Evolutionary conservation across 75 land plant species (phyloP), one percentile per base, ranked within the genome.

Genomic region (Cunninghamia lanceolata): DNA sequence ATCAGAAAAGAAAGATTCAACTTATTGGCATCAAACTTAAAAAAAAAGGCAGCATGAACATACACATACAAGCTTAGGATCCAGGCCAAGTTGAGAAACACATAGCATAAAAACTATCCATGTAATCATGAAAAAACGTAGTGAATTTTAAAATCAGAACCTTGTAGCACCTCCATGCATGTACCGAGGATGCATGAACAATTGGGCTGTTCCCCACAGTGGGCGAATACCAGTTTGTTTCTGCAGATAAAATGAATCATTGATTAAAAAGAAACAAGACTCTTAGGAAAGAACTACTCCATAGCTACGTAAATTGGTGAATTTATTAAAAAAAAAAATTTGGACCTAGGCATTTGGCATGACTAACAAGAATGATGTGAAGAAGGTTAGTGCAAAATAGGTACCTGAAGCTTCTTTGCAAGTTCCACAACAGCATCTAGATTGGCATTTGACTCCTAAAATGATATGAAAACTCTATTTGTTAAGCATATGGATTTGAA

Each of bases 121-220:
- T 21, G 34, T 54, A 63, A 21, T 84, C 25, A 30, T 19, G 25
- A 83, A 34, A 50, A 38, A 84, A 4, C 19, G 3, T 1, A 34
- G 15, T n/a, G 46, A 85, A 85, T 71, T 32, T 68, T 74, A n/a
- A 80, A 43, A 15, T 71, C 46, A 46, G 79, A 38, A 95, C 99
- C 99, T 98, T 52, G 99, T 96, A 39, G 99, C 96, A 83, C 90
- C 99, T 84, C 99, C 99, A 89, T 96, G 99, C 99, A 96, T 98
- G 88, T 90, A 98, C 46, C 99, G 95, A 77, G 96, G 99, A 90
- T 98, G 99, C 87, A 90, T 38, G 87, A 98, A 98, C 82, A 98
- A 87, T 83, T 98, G 99, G 47, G 99, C 96, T 54, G 99, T 98
- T 83, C 98, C 99, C 99, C 99, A 98, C 36, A 98, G 80, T 66